A percentile compares a stretch with the other conserved stretches of the same genome.
Conservation (phyloP, 2,329 filamentous ascomycete species). For the Neofusicoccum laricinum region DNA sequence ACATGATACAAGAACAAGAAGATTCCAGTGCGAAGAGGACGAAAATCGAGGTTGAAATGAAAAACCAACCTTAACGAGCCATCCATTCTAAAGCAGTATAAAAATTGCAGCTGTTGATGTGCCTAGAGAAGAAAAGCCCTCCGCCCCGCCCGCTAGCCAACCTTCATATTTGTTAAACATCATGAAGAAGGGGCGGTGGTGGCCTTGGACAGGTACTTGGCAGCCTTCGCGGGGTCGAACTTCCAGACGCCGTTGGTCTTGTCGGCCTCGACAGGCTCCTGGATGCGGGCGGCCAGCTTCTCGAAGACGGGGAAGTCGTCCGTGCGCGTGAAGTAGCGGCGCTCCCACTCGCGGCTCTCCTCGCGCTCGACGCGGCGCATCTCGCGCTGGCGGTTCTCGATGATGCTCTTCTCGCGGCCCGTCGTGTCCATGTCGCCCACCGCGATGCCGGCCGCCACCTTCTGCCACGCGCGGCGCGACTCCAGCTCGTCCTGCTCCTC, state of each 20-base stretch:
- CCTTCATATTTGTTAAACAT: background rate
- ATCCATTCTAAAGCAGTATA: background rate
- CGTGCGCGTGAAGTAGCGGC: conserved; percentile 69
- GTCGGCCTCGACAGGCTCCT: conserved; percentile 55
- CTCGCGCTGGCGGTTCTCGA: conserved; percentile 84
- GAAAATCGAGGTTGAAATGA: background rate
- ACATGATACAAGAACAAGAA: background rate
- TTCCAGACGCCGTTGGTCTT: conserved; percentile 71
- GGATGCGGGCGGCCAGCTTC: conserved; percentile 44
- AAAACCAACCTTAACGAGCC: background rate
- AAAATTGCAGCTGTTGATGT: no score
- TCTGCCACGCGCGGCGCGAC: conserved; percentile 81
- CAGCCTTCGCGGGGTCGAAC: conserved; percentile 56
- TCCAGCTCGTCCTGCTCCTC: conserved; percentile 84
- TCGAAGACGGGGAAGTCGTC: conserved; percentile 44
- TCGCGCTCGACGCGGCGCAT: conserved; percentile 70
- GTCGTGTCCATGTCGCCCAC: conserved; percentile 82
- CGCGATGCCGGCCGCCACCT: conserved; percentile 77
- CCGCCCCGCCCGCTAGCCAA: background rate
- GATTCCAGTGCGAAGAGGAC: background rate
- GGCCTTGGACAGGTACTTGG: background rate
- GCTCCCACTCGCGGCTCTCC: conserved; percentile 75
- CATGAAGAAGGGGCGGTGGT: conserved; percentile 1
- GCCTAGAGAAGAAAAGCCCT: no score
- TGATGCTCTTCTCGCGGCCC: conserved; percentile 75